phyloP scores from a whole-genome alignment of 208 protist genomes.

The Trypanosoma cruzi region DNA sequence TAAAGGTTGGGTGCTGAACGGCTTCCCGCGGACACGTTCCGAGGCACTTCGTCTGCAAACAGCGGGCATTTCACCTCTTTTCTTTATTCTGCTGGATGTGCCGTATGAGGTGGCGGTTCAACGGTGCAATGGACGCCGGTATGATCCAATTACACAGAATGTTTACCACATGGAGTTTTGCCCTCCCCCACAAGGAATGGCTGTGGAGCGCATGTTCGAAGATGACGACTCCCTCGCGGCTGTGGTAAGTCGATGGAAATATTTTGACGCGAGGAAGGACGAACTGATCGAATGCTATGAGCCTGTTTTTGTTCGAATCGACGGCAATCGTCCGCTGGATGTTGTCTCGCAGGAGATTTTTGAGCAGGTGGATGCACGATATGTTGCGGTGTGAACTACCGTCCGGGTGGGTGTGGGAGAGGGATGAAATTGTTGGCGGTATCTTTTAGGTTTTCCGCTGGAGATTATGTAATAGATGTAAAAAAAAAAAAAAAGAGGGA shows the following conservation, averaged over 20 bases:
- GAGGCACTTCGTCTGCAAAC: slow-evolving; percentile 80
- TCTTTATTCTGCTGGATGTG: slow-evolving; percentile 70
- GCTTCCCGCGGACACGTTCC: slow-evolving; percentile 72
- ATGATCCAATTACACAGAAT: slow-evolving; percentile 26
- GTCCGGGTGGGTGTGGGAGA: neutral
- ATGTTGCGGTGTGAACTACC: slow-evolving; percentile 30
- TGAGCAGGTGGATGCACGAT: slow-evolving; percentile 47
- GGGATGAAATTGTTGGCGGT: neutral
- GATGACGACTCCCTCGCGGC: slow-evolving; percentile 41
- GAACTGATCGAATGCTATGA: slow-evolving; percentile 64
- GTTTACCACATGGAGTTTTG: slow-evolving; percentile 26
- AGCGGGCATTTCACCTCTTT: slow-evolving; percentile 63
- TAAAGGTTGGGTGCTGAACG: slow-evolving; percentile 85
- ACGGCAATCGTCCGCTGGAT: slow-evolving; percentile 36
- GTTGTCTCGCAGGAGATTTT: slow-evolving; percentile 48
- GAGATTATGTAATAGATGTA: neutral
- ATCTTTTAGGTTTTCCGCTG: neutral
- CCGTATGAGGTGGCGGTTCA: slow-evolving; percentile 34
- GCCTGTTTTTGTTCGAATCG: slow-evolving; percentile 53
- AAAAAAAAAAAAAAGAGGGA: neutral
- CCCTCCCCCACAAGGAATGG: slow-evolving; percentile 20
- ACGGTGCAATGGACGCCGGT: slow-evolving; percentile 34
- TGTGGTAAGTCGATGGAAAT: slow-evolving; percentile 41
- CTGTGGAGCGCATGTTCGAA: slow-evolving; percentile 17
- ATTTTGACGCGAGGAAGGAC: slow-evolving; percentile 47